Conservation (phyloP, 495 filamentous ascomycete genomes). For the Lentithecium fluviatile region DNA sequence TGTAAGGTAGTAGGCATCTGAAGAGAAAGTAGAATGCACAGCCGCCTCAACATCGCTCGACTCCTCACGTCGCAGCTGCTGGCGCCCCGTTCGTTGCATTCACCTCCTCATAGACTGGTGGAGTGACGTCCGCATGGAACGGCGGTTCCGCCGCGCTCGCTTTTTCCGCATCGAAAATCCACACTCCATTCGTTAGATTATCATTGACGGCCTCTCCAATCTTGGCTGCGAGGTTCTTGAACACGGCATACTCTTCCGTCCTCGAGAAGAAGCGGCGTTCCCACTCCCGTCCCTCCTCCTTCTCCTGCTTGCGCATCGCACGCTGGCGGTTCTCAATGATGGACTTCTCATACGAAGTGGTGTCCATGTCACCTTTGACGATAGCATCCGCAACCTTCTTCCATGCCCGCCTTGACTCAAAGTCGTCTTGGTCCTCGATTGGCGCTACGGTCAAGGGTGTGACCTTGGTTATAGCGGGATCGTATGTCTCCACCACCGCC, state of each 20-base stretch:
- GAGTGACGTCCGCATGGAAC: constrained; percentile 12
- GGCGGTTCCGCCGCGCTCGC: constrained; percentile 50
- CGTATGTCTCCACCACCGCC: constrained; percentile 67
- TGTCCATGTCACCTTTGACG: constrained; percentile 76
- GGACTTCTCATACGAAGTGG: constrained; percentile 71
- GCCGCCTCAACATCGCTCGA: neutral
- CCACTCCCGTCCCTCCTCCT: constrained; percentile 75
- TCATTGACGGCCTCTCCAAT: constrained; percentile 57
- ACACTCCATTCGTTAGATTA: constrained; percentile 84
- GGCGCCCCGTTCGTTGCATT: neutral
- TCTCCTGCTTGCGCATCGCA: constrained; percentile 77
- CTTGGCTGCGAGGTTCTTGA: constrained; percentile 57
- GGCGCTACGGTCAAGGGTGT: constrained; percentile 71
- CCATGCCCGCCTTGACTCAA: constrained; percentile 90
- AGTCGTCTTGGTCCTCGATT: constrained; percentile 76
- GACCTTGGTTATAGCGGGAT: constrained; percentile 58
- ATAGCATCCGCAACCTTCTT: constrained; percentile 78
- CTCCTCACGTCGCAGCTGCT: too few species aligned
- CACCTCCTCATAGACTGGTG: neutral
- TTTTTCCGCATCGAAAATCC: constrained; percentile 75
- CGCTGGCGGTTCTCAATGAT: constrained; percentile 92
- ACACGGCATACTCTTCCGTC: constrained; percentile 54
- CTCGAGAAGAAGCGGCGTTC: constrained; percentile 78
- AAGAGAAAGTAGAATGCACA: neutral
- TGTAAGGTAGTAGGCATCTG: neutral